Base-by-base conservation (phyloP, 805 yeast genomes). In the Maudiozyma pseudohumilis region DNA sequence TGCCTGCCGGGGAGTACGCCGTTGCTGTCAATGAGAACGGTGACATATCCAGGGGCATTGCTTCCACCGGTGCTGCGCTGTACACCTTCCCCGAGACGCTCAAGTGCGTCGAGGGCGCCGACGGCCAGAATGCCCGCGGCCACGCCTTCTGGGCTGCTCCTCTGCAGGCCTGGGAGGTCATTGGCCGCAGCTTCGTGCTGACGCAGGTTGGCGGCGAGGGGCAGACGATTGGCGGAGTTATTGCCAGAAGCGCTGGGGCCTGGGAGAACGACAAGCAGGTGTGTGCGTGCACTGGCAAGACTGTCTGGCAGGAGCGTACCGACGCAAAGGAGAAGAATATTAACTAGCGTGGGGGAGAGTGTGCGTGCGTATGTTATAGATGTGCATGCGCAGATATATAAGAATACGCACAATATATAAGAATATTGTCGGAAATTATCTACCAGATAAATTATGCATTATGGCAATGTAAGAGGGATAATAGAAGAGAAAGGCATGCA, bases 211-310 rank as follows among this genome's bases (percentile, higher is more conserved):
- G 49, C 11, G 40, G 2, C 17, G 6, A 17, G 6, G 32, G 21
- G 3, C 55, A 63, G 29, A 66, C 70, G 13, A 61, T 83, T 8
- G 79, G 78, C 35, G 97, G 98, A 22, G 95, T 89, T 18, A 75
- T 92, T 54, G 97, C 97, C 1, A 72, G 97, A 52, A 81, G 94
- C 50, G 97, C 98, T 1, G 98, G 98, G 12, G 83, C 77, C 19
- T 92, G 97, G 96, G 95, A 89, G 55, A 92, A 92, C 61, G 84
- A 81, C 48, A 89, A 89, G 61, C 77, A 77, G 42, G 94, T 89
- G 2, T 89, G 98, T 61, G 79, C 89, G 24, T 92, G 97, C 60
- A 78, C 89, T 12, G 98, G 98, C 13, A 86, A 87, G 68, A 84
- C 95, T 0, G 75, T 89, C 19, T 89, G 98, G 97, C 87, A 92